Conservation (phyloP, 1,284 basidiomycete species). For the Trichosporon asahii region DNA sequence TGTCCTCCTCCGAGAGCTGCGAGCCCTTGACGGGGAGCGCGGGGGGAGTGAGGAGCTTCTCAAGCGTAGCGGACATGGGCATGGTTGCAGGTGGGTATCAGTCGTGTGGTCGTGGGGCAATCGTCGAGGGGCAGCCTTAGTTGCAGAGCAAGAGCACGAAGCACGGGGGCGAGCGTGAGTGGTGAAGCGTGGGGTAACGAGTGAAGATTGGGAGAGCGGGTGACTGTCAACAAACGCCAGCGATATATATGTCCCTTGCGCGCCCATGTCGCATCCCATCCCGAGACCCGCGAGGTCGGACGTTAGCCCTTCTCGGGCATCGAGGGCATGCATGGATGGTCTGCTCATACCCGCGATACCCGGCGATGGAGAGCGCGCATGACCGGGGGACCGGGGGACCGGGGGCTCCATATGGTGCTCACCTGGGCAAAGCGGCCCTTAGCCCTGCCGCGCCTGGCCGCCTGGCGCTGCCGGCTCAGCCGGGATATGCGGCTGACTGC, state of each 20-base stretch:
- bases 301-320: background rate
- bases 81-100: background rate
- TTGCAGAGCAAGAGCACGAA: background rate
- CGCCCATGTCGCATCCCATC: no score
- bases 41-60: constrained; percentile 6
- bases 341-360: background rate
- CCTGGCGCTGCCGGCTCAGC: background rate
- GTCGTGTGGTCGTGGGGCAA: background rate
- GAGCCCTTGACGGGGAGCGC: background rate
- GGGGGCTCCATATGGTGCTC: background rate
- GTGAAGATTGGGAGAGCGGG: background rate
- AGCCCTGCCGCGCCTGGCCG: no score
- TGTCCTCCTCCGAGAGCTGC: background rate
- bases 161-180: background rate
- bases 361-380: background rate
- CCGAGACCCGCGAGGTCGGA: no score
- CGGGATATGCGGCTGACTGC: background rate
- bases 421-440: no score
- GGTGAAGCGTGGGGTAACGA: background rate
- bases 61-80: background rate
- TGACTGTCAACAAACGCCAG: background rate
- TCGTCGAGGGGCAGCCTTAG: background rate
- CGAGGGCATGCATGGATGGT: background rate
- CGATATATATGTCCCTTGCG: background rate
- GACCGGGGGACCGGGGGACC: background rate